A percentile compares a stretch with the other conserved stretches of the same genome.
Evolutionary conservation across 2,329 filamentous ascomycete species (phyloP).

Genomic region (Blastomyces percursus): DNA sequence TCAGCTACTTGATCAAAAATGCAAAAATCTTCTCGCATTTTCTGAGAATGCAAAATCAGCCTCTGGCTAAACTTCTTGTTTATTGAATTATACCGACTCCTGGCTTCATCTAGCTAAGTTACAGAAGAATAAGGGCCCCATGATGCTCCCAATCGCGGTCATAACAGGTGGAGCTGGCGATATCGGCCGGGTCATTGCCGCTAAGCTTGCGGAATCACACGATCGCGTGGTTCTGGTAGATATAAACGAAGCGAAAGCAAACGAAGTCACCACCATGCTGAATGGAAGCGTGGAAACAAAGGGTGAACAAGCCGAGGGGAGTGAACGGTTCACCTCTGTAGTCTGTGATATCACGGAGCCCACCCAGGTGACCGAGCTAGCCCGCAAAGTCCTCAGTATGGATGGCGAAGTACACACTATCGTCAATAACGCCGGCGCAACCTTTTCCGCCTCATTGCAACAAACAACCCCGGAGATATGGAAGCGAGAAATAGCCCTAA

Average conservation of each 20-base stretch:
- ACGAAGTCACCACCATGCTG: constrained; percentile 10
- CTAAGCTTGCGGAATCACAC: constrained; percentile 16
- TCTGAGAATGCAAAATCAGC: neutral
- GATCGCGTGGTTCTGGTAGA: constrained; percentile 18
- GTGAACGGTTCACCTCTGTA: constrained; percentile 10
- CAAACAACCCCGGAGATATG: constrained; percentile 14
- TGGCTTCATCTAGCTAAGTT: neutral
- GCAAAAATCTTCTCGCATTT: neutral
- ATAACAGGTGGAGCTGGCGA: constrained; percentile 21
- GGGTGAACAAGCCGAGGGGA: neutral
- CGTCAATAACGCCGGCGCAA: constrained; percentile 22
- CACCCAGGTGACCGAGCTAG: constrained; percentile 12
- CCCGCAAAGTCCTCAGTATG: constrained; percentile 6
- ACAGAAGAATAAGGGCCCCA: neutral
- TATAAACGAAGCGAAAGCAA: constrained; percentile 13
- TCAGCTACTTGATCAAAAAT: neutral
- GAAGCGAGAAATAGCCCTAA: constrained; percentile 15
- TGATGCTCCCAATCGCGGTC: constrained; percentile 14
- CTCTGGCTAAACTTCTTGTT: neutral
- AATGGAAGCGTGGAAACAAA: constrained; percentile 8
- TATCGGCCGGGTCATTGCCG: constrained; percentile 21
- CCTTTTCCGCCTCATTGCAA: constrained; percentile 17
- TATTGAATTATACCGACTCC: neutral
- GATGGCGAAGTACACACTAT: constrained; percentile 15
- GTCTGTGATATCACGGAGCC: constrained; percentile 20